Conservation (phyloP, 2,329 filamentous ascomycete species). For the Ceratocystis papillata region DNA sequence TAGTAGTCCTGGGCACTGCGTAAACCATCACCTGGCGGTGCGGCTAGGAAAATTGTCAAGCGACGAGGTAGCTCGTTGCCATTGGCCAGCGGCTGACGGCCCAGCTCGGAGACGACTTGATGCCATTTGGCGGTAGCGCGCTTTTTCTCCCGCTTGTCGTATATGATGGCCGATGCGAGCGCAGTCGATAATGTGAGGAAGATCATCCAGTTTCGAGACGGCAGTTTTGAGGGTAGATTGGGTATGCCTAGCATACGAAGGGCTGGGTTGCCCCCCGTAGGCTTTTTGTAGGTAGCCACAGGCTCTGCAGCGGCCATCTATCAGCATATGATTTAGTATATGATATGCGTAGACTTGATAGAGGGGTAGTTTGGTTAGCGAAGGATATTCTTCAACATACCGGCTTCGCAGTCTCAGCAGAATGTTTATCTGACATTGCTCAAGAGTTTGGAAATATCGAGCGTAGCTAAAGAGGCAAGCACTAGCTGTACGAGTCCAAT, state of each 20-base stretch:
- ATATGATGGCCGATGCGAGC: conserved; percentile 70
- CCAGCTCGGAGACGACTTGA: conserved; percentile 71
- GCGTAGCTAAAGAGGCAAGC: not conserved
- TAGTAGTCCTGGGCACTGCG: conserved; percentile 87
- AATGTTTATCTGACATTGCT: not conserved
- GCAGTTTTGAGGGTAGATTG: conserved; percentile 69
- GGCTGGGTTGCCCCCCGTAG: conserved; percentile 49
- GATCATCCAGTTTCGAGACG: conserved; percentile 95
- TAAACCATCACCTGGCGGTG: conserved; percentile 77
- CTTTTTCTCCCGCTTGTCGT: conserved; percentile 86
- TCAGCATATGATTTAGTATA: conserved; percentile 2
- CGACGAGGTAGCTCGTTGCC: conserved; percentile 66
- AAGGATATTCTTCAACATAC: not conserved
- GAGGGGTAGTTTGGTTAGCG: not conserved
- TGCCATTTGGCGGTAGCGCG: conserved; percentile 78
- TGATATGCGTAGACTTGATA: not conserved
- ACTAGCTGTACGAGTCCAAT: not conserved
- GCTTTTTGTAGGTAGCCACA: conserved; percentile 20
- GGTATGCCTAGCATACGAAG: conserved; percentile 76
- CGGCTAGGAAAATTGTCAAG: conserved; percentile 74
- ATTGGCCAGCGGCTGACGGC: conserved; percentile 58
- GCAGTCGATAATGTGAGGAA: conserved; percentile 72
- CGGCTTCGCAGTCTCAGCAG: conserved; percentile 6
- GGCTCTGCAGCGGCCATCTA: conserved; percentile 9
- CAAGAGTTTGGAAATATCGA: too few relatives aligned